Base-by-base conservation (phyloP, 805 yeast species). In the Wickerhamomyces rabaulensis region DNA sequence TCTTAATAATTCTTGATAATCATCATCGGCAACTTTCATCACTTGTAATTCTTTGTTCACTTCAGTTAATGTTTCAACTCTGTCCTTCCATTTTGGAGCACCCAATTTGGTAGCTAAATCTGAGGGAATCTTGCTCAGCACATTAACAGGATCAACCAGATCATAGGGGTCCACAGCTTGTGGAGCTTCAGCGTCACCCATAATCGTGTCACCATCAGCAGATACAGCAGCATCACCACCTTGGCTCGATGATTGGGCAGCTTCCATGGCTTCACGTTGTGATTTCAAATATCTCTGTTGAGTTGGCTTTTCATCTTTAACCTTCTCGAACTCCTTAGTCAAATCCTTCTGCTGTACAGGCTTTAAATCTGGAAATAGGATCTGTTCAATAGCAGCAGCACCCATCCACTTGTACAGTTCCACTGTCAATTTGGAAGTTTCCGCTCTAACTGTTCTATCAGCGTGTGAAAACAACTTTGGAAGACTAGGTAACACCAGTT, bases 281-380 rank as follows among this genome's bases (percentile, higher is more conserved):
- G 75, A 64, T 47, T 73, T 71, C 20, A 88, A 70, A 15, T 73
- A 65, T 53, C 92, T 67, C 42, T 71, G 70, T 54, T 84, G 92
- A 3, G 61, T 66, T 1, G 80, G 79, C 2, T 59, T 56, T 16
- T 61, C 66, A 39, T 58, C 68, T 43, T 66, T 65, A 9, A 75
- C 74, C 35, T 72, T 74, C 39, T 74, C 84, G 62, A 92, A 88
- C 22, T 79, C 81, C 31, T 79, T 78, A 7, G 79, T 71, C 48
- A 92, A 73, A 60, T 91, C 98, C 52, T 84, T 86, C 65, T 88
- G 92, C 64, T 92, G 98, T 19, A 90, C 88, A 0, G 97, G 96
- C 62, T 92, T 94, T 66, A 94, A 73, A 23, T 80, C 80, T 3
- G 84, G 77, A 46, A 88, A 77, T 36, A 89, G 66, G 0, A 82